phyloP scores from a whole-genome alignment of 1,139 yeast species.

The Protomyces pachydermus region DNA sequence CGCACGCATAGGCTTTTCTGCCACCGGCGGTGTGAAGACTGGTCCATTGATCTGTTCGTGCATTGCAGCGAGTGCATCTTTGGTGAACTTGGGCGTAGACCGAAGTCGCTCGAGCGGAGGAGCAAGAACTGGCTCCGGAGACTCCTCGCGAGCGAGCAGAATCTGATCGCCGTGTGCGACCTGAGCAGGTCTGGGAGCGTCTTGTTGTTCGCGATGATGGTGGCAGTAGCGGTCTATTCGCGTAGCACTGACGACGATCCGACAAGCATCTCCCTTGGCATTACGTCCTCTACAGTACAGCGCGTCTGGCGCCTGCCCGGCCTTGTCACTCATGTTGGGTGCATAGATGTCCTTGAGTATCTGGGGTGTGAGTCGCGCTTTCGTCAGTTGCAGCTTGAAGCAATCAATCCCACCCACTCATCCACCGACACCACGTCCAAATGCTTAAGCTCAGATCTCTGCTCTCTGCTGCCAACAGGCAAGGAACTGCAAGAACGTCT shows the following conservation, averaged over 20 bases:
- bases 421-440: too few relatives aligned
- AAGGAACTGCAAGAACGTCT: background rate
- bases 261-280: slow-evolving; percentile 4
- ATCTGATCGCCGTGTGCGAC: background rate
- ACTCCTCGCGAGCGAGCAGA: slow-evolving; percentile 2
- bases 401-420: too few relatives aligned
- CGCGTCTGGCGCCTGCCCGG: background rate
- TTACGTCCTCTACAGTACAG: background rate
- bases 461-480: background rate
- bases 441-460: background rate
- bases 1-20: background rate
- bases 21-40: background rate
- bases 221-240: slow-evolving; percentile 7
- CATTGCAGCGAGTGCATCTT: background rate
- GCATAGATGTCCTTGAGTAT: too few relatives aligned
- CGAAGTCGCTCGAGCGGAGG: background rate
- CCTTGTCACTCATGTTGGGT: background rate
- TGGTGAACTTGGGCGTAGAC: background rate
- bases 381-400: too few relatives aligned
- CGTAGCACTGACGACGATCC: background rate
- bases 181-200: background rate
- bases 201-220: slow-evolving; percentile 1
- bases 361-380: too few relatives aligned
- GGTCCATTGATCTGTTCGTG: background rate
- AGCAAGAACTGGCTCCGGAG: background rate